Conservation (phyloP, 2,329 filamentous ascomycete genomes). For the Aureobasidium zeae region DNA sequence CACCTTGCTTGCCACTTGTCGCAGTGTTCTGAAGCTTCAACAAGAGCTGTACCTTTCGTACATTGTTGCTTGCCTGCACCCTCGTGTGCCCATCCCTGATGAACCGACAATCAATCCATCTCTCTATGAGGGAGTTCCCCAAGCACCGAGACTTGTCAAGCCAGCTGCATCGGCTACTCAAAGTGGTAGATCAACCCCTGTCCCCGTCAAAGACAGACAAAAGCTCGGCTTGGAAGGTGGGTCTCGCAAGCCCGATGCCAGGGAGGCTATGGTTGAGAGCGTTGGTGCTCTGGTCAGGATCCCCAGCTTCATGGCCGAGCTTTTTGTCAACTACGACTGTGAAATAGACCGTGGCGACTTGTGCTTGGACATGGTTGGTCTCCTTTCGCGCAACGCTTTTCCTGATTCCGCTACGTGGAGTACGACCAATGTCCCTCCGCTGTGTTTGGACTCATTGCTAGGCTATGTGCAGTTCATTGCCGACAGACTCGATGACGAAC, state of each 20-base stretch:
- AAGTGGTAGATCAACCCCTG: conserved; percentile 81
- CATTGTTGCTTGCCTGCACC: conserved; percentile 85
- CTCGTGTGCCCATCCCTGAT: conserved; percentile 83
- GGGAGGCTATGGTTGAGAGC: conserved; percentile 97
- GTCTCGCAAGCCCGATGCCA: conserved; percentile 81
- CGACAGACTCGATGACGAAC: conserved; percentile 67
- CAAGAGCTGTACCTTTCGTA: conserved; percentile 96
- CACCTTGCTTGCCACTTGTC: conserved; percentile 82
- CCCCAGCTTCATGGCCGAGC: conserved; percentile 85
- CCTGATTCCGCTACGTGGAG: conserved; percentile 98
- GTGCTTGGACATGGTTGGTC: conserved; percentile 89
- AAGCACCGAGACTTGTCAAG: conserved; percentile 79
- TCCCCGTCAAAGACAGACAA: conserved; percentile 84
- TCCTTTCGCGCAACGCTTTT: conserved; percentile 86
- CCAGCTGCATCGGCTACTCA: conserved; percentile 60
- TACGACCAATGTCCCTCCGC: conserved; percentile 90
- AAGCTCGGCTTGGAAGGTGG: conserved; percentile 89
- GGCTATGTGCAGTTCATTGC: conserved; percentile 88
- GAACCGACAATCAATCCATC: conserved; percentile 85
- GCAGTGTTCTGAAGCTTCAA: conserved; percentile 83
- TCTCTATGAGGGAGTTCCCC: conserved; percentile 86
- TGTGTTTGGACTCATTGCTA: conserved; percentile 85
- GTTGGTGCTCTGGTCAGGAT: conserved; percentile 86
- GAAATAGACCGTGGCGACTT: conserved; percentile 84
- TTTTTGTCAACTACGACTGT: conserved; percentile 98